phyloP scores from a whole-genome alignment of 2,329 filamentous ascomycete genomes.

The Clathrospora elynae region DNA sequence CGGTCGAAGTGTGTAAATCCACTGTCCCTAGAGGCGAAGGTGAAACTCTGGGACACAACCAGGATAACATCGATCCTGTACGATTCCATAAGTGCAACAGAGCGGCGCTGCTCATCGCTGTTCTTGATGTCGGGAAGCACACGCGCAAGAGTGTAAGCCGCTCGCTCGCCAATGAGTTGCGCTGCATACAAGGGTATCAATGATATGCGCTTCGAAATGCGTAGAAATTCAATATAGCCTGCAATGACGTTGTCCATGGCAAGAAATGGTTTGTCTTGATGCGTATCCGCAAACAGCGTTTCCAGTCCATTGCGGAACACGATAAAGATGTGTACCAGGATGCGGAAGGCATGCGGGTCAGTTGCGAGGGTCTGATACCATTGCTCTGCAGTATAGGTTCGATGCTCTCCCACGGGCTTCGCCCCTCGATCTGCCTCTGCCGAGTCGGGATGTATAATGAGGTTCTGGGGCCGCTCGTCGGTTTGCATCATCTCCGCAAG shows the following conservation, averaged over 20 bases:
- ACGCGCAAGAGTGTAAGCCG: conserved; percentile 73
- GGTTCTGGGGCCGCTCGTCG: conserved; percentile 33
- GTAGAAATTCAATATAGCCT: conserved; percentile 80
- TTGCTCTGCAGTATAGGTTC: conserved; percentile 28
- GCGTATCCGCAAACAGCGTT: conserved; percentile 17
- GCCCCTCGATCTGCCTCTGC: conserved; percentile 21
- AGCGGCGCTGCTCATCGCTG: conserved; percentile 65
- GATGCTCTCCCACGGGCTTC: conserved; percentile 26
- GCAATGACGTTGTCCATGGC: conserved; percentile 75
- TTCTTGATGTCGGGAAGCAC: conserved; percentile 77
- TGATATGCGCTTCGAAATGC: conserved; percentile 72
- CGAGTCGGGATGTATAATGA: conserved; percentile 42
- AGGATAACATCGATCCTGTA: conserved; percentile 73
- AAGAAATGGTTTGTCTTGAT: conserved; percentile 36
- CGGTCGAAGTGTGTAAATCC: conserved; percentile 34
- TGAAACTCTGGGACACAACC: conserved; percentile 73
- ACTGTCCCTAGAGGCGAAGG: conserved; percentile 44
- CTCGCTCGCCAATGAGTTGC: conserved; percentile 68
- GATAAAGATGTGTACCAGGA: conserved; percentile 62
- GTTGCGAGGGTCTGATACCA: conserved; percentile 43
- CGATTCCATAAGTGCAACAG: conserved; percentile 75
- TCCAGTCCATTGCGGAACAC: conserved; percentile 61
- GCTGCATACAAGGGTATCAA: conserved; percentile 88
- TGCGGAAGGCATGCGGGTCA: conserved; percentile 52
- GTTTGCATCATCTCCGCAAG: conserved; percentile 48